A percentile compares a stretch with the other conserved stretches of the same genome.
Evolutionary conservation across 2,329 filamentous ascomycete species (phyloP).

Genomic region (Fusarium brevicatenulatum): DNA sequence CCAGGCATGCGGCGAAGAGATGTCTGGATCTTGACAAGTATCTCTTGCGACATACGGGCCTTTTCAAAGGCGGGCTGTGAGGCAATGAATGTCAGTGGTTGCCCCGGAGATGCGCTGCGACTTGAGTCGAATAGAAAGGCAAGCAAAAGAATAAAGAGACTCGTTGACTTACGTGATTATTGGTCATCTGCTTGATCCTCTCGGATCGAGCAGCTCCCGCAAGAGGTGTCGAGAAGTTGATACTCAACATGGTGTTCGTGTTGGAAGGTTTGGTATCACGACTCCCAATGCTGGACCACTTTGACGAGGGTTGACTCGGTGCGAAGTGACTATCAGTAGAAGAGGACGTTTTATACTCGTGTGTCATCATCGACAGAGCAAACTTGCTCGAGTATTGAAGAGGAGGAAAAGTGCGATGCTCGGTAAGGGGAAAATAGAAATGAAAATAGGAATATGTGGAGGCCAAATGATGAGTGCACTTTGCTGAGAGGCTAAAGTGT

Average conservation of each 20-base stretch:
- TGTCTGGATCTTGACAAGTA: slow-evolving; percentile 52
- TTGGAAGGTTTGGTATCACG: slow-evolving; percentile 21
- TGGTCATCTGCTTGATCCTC: slow-evolving; percentile 52
- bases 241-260: slow-evolving; percentile 48
- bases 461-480: background rate
- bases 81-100: background rate
- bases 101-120: background rate
- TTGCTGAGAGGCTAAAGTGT: slow-evolving; percentile 3
- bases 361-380: slow-evolving; percentile 22
- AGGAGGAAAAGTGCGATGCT: background rate
- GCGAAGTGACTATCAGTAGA: slow-evolving; percentile 16
- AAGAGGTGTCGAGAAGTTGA: slow-evolving; percentile 54
- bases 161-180: slow-evolving; percentile 49
- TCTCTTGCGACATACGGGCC: slow-evolving; percentile 49
- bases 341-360: slow-evolving; percentile 8
- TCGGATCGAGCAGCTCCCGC: slow-evolving; percentile 50
- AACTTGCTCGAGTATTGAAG: background rate
- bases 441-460: background rate
- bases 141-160: background rate
- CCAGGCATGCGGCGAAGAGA: slow-evolving; percentile 54
- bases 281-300: slow-evolving; percentile 33
- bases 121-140: background rate
- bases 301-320: slow-evolving; percentile 16
- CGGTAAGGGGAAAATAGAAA: background rate
- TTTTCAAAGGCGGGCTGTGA: slow-evolving; percentile 50